A percentile compares a stretch with the other conserved stretches of the same genome.
Conservation (phyloP, 805 yeast genomes). For the Groenewaldozyma tartarivorans region DNA sequence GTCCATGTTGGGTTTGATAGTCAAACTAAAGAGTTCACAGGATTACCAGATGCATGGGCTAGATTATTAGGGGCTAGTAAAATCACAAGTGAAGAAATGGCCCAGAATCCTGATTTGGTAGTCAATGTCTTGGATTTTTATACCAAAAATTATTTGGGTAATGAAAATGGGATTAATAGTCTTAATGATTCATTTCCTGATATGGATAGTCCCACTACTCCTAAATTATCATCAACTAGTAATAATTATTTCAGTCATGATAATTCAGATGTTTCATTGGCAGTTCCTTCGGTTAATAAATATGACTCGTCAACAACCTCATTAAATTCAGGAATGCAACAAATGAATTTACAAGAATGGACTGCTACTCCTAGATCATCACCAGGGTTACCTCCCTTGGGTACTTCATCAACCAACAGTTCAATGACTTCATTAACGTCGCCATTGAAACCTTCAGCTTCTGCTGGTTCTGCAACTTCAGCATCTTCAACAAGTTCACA, state of each 20-base stretch:
- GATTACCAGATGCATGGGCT: slow-evolving; percentile 92
- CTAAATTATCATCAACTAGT: background rate
- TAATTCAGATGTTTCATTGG: background rate
- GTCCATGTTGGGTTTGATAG: slow-evolving; percentile 92
- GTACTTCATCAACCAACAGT: background rate
- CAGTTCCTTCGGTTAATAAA: background rate
- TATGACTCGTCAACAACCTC: background rate
- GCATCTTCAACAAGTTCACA: background rate
- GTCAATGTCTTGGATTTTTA: slow-evolving; percentile 84
- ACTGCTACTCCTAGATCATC: slow-evolving; percentile 15
- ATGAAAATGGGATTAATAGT: slow-evolving; percentile 13
- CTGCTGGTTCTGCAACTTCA: background rate
- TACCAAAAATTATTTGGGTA: slow-evolving; percentile 16
- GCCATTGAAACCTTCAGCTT: background rate
- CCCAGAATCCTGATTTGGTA: slow-evolving; percentile 88
- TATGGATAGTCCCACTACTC: background rate
- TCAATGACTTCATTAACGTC: background rate
- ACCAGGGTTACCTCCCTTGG: background rate
- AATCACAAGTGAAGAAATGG: slow-evolving; percentile 78
- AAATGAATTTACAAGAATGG: slow-evolving; percentile 17
- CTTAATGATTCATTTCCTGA: slow-evolving; percentile 4
- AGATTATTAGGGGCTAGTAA: slow-evolving; percentile 74
- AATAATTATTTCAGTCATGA: background rate
- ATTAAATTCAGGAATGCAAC: slow-evolving; percentile 5
- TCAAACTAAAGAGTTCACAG: slow-evolving; percentile 78